Percentiles rank a stretch among this genome's conserved stretches.
These are phyloP conservation scores for Trichothecium sympodiale DNA, from an alignment of 2,329 filamentous ascomycete species.

Conservation along the genomic window DNA sequence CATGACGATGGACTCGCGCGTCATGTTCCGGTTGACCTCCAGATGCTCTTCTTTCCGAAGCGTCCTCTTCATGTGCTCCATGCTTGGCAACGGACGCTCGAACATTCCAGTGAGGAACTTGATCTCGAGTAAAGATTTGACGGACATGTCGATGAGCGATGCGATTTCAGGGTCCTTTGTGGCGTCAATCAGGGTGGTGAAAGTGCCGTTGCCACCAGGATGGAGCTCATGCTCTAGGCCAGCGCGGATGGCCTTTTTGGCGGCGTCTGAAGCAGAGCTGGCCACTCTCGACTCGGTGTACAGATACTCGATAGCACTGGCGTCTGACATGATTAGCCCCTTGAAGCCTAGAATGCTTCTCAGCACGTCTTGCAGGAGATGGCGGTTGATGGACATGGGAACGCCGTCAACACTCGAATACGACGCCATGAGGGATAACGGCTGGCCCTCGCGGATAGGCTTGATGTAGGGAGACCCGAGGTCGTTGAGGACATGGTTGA, in stretches of 20 bases:
- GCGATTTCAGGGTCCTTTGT: conserved; percentile 12
- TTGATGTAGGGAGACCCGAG: conserved; percentile 17
- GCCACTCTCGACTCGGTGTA: conserved; percentile 16
- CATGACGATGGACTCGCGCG: conserved; percentile 11
- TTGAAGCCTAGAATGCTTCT: conserved; percentile 17
- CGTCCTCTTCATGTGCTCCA: conserved; percentile 7
- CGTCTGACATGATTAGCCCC: conserved; percentile 22
- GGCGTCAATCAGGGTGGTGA: conserved; percentile 11
- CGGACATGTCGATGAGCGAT: conserved; percentile 14
- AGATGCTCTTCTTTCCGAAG: conserved; percentile 8
- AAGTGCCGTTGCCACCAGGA: conserved; percentile 12
- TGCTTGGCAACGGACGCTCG: conserved; percentile 12
- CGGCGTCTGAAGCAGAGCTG: conserved; percentile 15
- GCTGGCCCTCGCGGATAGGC: conserved; percentile 14
- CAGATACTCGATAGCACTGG: conserved; percentile 15
- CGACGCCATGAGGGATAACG: conserved; percentile 19
- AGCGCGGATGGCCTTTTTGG: conserved; percentile 13
- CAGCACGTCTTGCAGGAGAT: conserved; percentile 18
- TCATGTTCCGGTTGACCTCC: conserved; percentile 10
- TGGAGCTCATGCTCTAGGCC: conserved; percentile 17
- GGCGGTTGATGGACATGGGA: conserved; percentile 19
- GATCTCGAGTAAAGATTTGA: conserved; percentile 14
- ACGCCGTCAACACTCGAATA: conserved; percentile 19
- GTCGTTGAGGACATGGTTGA: conserved; percentile 23
- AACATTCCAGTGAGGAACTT: conserved; percentile 18